Evolutionary conservation across 495 filamentous ascomycete species (phyloP).

Genomic region (Aspergillus diversus): DNA sequence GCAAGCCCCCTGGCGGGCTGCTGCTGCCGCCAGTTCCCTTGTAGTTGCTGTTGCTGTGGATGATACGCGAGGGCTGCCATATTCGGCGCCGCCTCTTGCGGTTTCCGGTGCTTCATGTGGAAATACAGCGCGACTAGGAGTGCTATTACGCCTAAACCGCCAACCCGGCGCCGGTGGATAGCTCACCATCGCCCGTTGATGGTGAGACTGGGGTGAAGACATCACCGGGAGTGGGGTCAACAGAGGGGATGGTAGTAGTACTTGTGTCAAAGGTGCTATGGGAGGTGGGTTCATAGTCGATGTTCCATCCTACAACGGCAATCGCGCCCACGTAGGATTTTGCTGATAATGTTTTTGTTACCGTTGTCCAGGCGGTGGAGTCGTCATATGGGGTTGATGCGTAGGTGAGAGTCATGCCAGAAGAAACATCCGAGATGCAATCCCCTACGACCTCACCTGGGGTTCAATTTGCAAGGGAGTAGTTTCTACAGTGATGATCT

Average conservation of each 20-base stretch:
- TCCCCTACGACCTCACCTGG: slow-evolving; percentile 1
- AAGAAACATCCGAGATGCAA: slow-evolving; percentile 14
- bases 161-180: background rate
- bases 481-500: background rate
- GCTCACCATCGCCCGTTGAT: background rate
- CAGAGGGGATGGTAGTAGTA: background rate
- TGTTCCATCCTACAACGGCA: slow-evolving; percentile 13
- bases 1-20: no score
- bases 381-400: slow-evolving; percentile 10
- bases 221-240: background rate
- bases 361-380: slow-evolving; percentile 5
- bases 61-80: no score
- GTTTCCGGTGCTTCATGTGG: background rate
- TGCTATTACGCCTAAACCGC: background rate
- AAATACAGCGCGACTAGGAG: background rate
- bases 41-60: no score
- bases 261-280: background rate
- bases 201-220: background rate
- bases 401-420: slow-evolving; percentile 15
- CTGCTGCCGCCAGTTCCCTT: no score
- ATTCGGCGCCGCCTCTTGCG: no score
- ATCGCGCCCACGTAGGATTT: slow-evolving; percentile 12
- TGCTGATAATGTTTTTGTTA: background rate
- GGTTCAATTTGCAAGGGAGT: slow-evolving; percentile 4
- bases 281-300: background rate